A percentile compares a stretch with the other conserved stretches of the same genome.
Evolutionary conservation across 495 filamentous ascomycete genomes (phyloP).

Genomic region (Xylaria castorea): DNA sequence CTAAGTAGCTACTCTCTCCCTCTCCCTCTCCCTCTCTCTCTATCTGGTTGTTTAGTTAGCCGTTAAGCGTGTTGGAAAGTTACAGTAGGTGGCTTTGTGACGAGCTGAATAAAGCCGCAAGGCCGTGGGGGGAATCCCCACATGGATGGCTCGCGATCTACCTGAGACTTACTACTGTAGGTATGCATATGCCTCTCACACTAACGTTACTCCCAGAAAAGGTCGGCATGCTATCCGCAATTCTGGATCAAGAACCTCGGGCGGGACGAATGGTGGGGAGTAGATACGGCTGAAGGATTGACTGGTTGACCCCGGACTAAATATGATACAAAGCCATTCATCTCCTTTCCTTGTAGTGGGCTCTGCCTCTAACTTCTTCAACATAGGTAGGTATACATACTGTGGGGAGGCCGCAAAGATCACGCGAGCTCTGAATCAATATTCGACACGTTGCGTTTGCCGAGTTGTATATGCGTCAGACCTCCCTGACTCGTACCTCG

Average conservation of each 20-base stretch:
- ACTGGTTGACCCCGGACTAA: background rate
- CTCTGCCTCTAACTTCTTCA: background rate
- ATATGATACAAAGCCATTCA: background rate
- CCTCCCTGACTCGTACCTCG: background rate
- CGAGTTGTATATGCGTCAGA: background rate
- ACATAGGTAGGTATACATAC: background rate
- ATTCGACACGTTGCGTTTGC: background rate
- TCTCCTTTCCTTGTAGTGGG: background rate
- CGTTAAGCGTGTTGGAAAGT: background rate
- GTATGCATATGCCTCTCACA: background rate
- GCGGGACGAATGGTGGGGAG: background rate
- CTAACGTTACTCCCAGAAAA: background rate
- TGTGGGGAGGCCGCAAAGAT: background rate
- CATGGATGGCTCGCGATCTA: background rate
- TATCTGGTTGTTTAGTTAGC: background rate
- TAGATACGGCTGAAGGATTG: background rate
- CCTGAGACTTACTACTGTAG: background rate
- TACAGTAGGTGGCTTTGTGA: background rate
- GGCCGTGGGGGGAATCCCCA: background rate
- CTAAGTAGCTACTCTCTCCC: background rate
- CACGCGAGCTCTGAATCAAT: background rate
- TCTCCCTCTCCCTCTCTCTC: background rate
- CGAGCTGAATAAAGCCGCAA: background rate
- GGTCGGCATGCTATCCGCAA: background rate
- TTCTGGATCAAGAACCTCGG: background rate